A percentile compares a stretch with the other conserved stretches of the same genome.
Evolutionary conservation across 805 yeast species (phyloP).

Genomic region (Wickerhamiella hasegawae): DNA sequence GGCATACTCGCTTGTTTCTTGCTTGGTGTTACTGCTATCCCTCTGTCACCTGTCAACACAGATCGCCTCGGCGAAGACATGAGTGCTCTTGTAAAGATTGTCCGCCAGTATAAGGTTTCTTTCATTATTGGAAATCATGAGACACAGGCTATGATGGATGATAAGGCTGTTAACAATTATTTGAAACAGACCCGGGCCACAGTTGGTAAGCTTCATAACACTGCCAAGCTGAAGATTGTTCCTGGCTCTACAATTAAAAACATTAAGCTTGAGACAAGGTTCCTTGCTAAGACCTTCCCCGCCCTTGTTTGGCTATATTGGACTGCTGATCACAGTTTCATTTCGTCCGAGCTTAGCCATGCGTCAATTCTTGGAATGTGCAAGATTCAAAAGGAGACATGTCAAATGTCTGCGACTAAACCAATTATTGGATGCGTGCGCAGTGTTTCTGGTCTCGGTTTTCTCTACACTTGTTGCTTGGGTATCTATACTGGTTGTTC

Average conservation of each 20-base stretch:
- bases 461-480: constrained; percentile 64
- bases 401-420: constrained; percentile 55
- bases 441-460: constrained; percentile 74
- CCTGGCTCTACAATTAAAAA: constrained; percentile 16
- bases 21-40: constrained; percentile 66
- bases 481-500: constrained; percentile 82
- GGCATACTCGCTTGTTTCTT: constrained; percentile 77
- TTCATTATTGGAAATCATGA: constrained; percentile 68
- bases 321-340: constrained; percentile 54
- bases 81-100: constrained; percentile 43
- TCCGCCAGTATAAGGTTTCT: constrained; percentile 54
- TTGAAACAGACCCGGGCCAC: constrained; percentile 30
- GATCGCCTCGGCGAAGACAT: constrained; percentile 58
- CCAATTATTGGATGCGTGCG: constrained; percentile 78
- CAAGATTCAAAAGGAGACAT: constrained; percentile 81
- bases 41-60: constrained; percentile 55
- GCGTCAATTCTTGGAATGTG: constrained; percentile 57
- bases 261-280: constrained; percentile 12
- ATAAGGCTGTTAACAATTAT: constrained; percentile 44
- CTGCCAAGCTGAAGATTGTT: constrained; percentile 35
- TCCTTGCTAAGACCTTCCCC: constrained; percentile 26
- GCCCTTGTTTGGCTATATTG: constrained; percentile 54
- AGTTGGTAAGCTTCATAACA: constrained; percentile 46
- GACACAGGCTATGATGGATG: constrained; percentile 51
- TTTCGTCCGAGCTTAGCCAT: constrained; percentile 42